Evolutionary conservation across 352 stramenopile genomes (phyloP).

Genomic region (Pythium phragmitis): DNA sequence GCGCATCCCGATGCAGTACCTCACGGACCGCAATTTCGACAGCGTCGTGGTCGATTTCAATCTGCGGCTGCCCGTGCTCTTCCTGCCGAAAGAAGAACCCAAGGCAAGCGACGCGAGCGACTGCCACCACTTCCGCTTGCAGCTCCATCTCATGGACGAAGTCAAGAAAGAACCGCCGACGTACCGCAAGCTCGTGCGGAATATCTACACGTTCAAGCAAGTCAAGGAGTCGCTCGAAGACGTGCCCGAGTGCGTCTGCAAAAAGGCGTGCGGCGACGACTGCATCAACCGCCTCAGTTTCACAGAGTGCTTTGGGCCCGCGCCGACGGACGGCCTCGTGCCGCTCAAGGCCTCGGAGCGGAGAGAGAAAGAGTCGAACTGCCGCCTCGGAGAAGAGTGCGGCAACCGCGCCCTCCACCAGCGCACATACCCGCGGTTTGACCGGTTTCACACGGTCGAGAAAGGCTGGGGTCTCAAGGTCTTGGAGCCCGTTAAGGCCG

Average conservation of each 20-base stretch:
- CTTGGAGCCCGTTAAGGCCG: constrained; percentile 75
- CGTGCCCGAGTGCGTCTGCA: constrained; percentile 78
- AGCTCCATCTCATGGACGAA: constrained; percentile 63
- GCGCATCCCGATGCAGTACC: constrained; percentile 72
- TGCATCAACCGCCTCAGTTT: constrained; percentile 93
- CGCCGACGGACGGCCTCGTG: constrained; percentile 48
- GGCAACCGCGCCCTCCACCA: constrained; percentile 91
- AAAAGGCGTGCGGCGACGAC: constrained; percentile 81
- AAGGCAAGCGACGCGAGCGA: constrained; percentile 43
- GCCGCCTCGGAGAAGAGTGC: constrained; percentile 86
- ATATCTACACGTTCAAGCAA: constrained; percentile 88
- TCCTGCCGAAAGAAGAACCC: constrained; percentile 67
- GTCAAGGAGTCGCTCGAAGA: constrained; percentile 74
- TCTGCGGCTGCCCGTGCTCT: constrained; percentile 77
- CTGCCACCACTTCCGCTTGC: constrained; percentile 80
- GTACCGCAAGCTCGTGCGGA: constrained; percentile 74
- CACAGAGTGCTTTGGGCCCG: constrained; percentile 90
- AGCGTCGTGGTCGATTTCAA: constrained; percentile 77
- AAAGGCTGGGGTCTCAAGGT: constrained; percentile 92
- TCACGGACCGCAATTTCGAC: constrained; percentile 59
- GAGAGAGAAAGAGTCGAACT: constrained; percentile 85
- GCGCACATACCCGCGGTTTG: constrained; percentile 67
- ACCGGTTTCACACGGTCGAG: constrained; percentile 77
- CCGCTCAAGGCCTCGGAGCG: constrained; percentile 26
- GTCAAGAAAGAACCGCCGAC: constrained; percentile 71